Evolutionary conservation across 1,284 basidiomycete genomes (phyloP).

Genomic region (Puccinia triticina): DNA sequence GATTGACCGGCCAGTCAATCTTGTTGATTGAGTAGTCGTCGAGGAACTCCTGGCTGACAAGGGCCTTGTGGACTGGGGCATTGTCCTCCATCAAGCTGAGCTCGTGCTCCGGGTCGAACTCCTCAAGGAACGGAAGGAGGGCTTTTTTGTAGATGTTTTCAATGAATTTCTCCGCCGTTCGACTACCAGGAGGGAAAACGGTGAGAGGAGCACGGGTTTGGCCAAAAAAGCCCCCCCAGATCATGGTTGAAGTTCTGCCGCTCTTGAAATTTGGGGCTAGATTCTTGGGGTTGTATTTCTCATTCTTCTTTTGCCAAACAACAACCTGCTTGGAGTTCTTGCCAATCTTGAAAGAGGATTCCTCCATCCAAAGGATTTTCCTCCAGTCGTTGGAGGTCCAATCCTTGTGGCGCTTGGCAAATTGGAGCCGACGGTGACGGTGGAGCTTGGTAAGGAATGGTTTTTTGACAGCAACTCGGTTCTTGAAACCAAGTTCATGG

Average conservation of each 20-base stretch:
- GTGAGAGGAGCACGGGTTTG: not conserved
- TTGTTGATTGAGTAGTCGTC: not conserved
- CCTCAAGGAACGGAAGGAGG: not conserved
- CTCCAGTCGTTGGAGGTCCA: no score
- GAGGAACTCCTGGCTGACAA: not conserved
- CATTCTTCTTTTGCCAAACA: not conserved
- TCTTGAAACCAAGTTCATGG: not conserved
- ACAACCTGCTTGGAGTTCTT: not conserved
- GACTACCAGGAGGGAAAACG: not conserved
- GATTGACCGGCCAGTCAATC: slow-evolving; percentile 59
- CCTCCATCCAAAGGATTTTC: no score
- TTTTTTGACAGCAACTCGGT: slow-evolving; percentile 5
- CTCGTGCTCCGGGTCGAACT: not conserved
- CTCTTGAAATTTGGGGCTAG: no score
- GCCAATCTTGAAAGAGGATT: no score
- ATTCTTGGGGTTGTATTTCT: slow-evolving; percentile 8
- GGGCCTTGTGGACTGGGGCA: slow-evolving; percentile 4
- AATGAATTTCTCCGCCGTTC: not conserved
- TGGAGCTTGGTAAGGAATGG: slow-evolving; percentile 2
- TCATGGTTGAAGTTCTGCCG: no score
- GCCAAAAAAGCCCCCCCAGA: slow-evolving; percentile 20
- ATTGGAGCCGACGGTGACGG: not conserved
- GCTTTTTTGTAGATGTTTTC: not conserved
- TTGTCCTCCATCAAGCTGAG: slow-evolving; percentile 30
- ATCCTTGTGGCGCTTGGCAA: no score